Base-by-base conservation (phyloP, 352 stramenopile species). In the Phytophthora macrochlamydospora region DNA sequence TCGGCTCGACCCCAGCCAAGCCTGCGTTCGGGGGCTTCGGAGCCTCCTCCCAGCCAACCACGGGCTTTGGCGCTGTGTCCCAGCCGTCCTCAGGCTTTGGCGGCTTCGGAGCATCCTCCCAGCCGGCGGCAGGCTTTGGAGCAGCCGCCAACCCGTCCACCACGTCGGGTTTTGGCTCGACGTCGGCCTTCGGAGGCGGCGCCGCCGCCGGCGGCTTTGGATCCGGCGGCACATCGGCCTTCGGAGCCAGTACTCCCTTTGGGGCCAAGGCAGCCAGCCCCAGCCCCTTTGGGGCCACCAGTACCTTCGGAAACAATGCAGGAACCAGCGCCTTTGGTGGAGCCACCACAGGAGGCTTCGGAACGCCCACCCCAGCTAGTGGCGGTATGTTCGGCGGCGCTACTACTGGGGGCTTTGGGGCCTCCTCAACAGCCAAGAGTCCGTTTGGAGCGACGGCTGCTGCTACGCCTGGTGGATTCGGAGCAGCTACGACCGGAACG, bases 201-300 rank as follows among this genome's bases (percentile, higher is more conserved):
- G 55, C 75, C 9, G 28, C 54, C 9, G 61, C 58, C 6, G 58
- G 66, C 28, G 76, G 65, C 53, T 78, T 78, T 38, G 73, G 60
- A 40, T 62, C 72, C 14, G 56, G 58, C 13, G 57, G 51, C 12
- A 69, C 73, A 8, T 76, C 75, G 7, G 75, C 59, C 3, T 89
- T 89, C 49, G 77, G 77, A 48, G 51, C 64, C 9, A 69, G 64
- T 37, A 71, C 85, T 5, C 77, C 85, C 0, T 93, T 93, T 56
- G 79, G 71, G 2, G 55, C 85, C 9, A 90, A 90, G 29, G 60
- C 79, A 1, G 75, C 82, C n/a, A 81, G 65, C 33, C 56, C 84
- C 9, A 93, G 83, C 60, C 87, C 87, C 1, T 93, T 93, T 61
- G 84, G 84, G 38, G 50, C 85, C 3, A 72, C 80, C 0, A 79